Evolutionary conservation across 2,329 filamentous ascomycete genomes (phyloP).

Genomic region (Paraphaeosphaeria sporulosa): DNA sequence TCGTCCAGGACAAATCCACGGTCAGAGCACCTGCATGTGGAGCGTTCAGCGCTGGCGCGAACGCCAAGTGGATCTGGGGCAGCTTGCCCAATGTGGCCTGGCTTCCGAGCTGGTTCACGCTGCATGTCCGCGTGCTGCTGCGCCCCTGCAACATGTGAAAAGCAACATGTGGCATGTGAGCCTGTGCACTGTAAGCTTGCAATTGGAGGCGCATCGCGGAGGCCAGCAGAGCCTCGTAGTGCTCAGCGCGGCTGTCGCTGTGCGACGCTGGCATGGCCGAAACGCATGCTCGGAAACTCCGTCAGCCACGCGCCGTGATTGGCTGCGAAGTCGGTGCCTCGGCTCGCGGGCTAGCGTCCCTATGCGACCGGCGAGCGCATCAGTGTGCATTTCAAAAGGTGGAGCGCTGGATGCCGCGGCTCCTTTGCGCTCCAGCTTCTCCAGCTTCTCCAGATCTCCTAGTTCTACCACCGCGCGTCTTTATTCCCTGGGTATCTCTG

Average conservation of each 20-base stretch:
- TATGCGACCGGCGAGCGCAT: not conserved
- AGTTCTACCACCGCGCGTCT: not conserved
- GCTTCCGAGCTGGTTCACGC: conserved; percentile 2
- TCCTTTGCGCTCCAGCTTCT: conserved; percentile 5
- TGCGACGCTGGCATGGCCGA: conserved; percentile 3
- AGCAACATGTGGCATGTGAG: not conserved
- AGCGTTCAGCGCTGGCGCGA: not conserved
- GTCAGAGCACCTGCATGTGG: too few species aligned
- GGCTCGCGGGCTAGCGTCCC: conserved; percentile 2
- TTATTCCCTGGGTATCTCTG: not conserved
- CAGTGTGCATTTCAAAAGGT: conserved; percentile 3
- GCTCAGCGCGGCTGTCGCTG: not conserved
- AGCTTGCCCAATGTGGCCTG: conserved; percentile 1
- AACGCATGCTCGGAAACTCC: not conserved
- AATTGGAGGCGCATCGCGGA: not conserved
- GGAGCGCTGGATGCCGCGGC: conserved; percentile 8
- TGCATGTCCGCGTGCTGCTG: conserved; percentile 4
- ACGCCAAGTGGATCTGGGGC: not conserved
- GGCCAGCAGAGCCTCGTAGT: not conserved
- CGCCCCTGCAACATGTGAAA: not conserved
- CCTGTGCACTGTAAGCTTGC: not conserved
- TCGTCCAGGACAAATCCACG: too few species aligned
- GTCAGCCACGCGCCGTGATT: not conserved
- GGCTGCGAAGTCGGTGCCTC: conserved; percentile 4
- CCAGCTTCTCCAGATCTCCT: not conserved